Evolutionary conservation across 1,284 basidiomycete genomes (phyloP), one percentile per base, ranked within the genome.

Genomic region (Tilletiaria anomala): DNA sequence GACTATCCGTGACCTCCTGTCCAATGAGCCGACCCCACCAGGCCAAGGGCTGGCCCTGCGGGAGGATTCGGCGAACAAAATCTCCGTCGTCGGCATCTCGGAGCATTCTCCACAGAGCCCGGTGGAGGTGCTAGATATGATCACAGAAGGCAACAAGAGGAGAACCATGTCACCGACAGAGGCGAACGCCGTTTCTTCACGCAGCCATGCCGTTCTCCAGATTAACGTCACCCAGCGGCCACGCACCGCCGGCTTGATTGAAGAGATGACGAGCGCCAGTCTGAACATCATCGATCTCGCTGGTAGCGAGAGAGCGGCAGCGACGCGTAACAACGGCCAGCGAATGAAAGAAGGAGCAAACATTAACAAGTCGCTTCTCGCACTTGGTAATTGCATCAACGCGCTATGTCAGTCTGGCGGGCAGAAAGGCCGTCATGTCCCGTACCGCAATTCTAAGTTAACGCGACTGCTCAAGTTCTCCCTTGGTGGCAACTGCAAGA

Each of bases 281-380:
- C 61, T 66, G 41, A 66, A 62, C 50, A 63, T 66, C 43, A 66
- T 66, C 47, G 63, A 66, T 38, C 50, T 66, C 1, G 63, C 63
- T 17, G 63, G 63, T 15, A 61, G 58, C 2, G 63, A 66, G 33
- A 55, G 63, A 18, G 63, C 63, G 29, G 54, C 61, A 34, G 63
- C 63, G 15, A 66, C 63, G 4, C 44, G 50, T 35, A 66, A 66
- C 53, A 62, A 60, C 19, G 63, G 63, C n/a, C 50, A 56, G 14
- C 56, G 63, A 14, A 66, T 66, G 63, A 66, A 65, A 40, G 63
- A 66, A 43, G 63, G 63, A n/a, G 63, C 63, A 33, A 66, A 66
- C 46, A 66, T 66, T 52, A 66, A 66, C 55, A 62, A 62, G 46
- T 62, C 59, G 19, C 53, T 66, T 6, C 55, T 66, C 6, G 63